Evolutionary conservation across 2,329 filamentous ascomycete genomes (phyloP).

Genomic region (Thielaviopsis musarum): DNA sequence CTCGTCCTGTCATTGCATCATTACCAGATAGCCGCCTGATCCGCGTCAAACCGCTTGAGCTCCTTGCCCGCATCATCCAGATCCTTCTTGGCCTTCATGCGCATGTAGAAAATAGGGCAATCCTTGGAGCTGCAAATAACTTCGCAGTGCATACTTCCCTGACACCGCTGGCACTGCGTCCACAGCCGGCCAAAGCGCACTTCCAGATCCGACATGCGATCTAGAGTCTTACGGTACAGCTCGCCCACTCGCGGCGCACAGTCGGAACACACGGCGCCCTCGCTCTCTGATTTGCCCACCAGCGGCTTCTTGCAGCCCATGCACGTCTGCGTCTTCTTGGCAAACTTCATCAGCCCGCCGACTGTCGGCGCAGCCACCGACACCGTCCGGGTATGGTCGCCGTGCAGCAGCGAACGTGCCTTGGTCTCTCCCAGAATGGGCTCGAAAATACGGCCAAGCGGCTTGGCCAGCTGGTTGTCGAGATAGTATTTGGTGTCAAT

Average conservation of each 20-base stretch:
- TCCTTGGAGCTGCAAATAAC: conserved; percentile 94
- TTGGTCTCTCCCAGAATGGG: conserved; percentile 91
- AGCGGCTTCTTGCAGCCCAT: conserved; percentile 99
- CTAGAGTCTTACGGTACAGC: conserved; percentile 80
- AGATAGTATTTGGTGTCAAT: conserved; percentile 98
- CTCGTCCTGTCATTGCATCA: not conserved
- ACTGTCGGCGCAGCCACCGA: conserved; percentile 80
- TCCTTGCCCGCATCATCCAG: conserved; percentile 90
- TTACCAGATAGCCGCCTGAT: conserved; percentile 50
- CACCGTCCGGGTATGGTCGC: conserved; percentile 89
- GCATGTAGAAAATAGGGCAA: conserved; percentile 99
- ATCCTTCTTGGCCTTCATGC: conserved; percentile 99
- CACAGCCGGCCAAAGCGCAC: conserved; percentile 83
- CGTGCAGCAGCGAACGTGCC: conserved; percentile 68
- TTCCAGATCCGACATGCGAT: conserved; percentile 80
- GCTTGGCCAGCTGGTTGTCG: conserved; percentile 94
- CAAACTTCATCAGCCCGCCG: conserved; percentile 94
- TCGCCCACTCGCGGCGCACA: conserved; percentile 77
- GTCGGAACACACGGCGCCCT: conserved; percentile 75
- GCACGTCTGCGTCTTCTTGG: conserved; percentile 94
- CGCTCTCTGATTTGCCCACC: conserved; percentile 57
- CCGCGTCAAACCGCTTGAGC: conserved; percentile 72
- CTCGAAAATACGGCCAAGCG: conserved; percentile 88
- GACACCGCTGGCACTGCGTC: conserved; percentile 96
- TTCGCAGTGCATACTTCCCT: conserved; percentile 95